phyloP scores from a whole-genome alignment of 2,329 filamentous ascomycete genomes.

The Reticulascus tulasneorum region DNA sequence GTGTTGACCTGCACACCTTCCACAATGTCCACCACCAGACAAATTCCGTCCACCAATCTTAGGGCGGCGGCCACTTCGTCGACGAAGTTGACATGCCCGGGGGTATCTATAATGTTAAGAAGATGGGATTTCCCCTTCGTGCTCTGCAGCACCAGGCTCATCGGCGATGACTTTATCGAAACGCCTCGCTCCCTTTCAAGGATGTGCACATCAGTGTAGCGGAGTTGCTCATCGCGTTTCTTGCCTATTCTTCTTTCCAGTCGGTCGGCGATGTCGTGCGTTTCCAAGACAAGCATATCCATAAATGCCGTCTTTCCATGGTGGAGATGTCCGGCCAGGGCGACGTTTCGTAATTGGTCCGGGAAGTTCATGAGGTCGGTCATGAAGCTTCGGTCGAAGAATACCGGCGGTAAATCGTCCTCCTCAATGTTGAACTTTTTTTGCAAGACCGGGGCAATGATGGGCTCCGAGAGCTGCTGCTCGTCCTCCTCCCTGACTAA shows the following conservation, averaged over 20 bases:
- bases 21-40: constrained; percentile 90
- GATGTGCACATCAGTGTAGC: constrained; percentile 91
- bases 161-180: constrained; percentile 88
- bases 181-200: constrained; percentile 85
- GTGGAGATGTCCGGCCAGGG: constrained; percentile 87
- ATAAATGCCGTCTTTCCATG: constrained; percentile 98
- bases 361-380: constrained; percentile 94
- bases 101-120: constrained; percentile 92
- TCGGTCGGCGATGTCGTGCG: constrained; percentile 78
- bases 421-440: constrained; percentile 97
- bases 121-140: constrained; percentile 93
- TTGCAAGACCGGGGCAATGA: constrained; percentile 86
- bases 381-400: constrained; percentile 89
- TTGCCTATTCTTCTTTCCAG: constrained; percentile 78
- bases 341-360: constrained; percentile 89
- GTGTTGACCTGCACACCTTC: constrained; percentile 99
- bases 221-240: constrained; percentile 80
- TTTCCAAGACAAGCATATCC: constrained; percentile 97
- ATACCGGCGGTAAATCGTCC: constrained; percentile 80
- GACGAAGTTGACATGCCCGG: constrained; percentile 96
- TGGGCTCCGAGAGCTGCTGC: constrained; percentile 86
- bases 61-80: constrained; percentile 91
- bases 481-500: constrained; percentile 96
- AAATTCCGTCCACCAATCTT: constrained; percentile 84
- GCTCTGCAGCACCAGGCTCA: constrained; percentile 85